phyloP scores from a whole-genome alignment of 2,329 filamentous ascomycete genomes.

The Cladosporium halotolerans region DNA sequence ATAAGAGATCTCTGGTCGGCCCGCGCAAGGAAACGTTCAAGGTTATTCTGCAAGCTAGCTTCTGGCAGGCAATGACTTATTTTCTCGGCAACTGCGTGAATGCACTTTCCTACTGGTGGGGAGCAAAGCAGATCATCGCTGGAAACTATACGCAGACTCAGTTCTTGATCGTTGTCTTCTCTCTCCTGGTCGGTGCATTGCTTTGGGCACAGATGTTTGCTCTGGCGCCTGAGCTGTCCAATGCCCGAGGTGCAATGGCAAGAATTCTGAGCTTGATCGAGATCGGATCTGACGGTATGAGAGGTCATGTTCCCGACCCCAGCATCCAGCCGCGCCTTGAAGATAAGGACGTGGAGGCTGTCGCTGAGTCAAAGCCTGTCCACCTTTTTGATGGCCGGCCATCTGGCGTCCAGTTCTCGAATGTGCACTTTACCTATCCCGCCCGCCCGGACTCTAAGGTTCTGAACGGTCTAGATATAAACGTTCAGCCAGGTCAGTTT shows the following conservation, averaged over 20 bases:
- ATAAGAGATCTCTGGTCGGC: conserved; percentile 35
- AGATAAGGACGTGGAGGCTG: conserved; percentile 7
- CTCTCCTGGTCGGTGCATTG: conserved; percentile 66
- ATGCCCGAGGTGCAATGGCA: conserved; percentile 56
- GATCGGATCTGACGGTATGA: conserved; percentile 37
- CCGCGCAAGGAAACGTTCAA: conserved; percentile 8
- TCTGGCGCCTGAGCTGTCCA: conserved; percentile 65
- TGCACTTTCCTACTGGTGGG: conserved; percentile 73
- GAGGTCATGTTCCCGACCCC: conserved; percentile 6
- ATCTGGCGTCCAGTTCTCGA: conserved; percentile 22
- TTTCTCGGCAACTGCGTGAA: conserved; percentile 62
- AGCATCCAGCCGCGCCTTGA: conserved; percentile 20
- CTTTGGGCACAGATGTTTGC: conserved; percentile 70
- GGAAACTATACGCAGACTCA: conserved; percentile 59
- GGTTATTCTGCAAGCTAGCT: conserved; percentile 44
- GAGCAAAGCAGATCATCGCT: conserved; percentile 60
- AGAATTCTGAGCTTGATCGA: conserved; percentile 47
- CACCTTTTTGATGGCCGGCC: conserved; percentile 19
- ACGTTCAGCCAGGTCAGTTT: conserved; percentile 57
- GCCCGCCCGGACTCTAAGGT: conserved; percentile 36
- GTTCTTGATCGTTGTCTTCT: conserved; percentile 67
- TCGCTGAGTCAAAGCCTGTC: conserved; percentile 6
- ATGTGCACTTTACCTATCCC: conserved; percentile 41
- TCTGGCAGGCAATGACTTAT: conserved; percentile 57
- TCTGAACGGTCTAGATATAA: conserved; percentile 33